Evolutionary conservation across 768 basidiomycete genomes (phyloP), one percentile per base, ranked within the genome.

Genomic region (Tulasnella sp.): DNA sequence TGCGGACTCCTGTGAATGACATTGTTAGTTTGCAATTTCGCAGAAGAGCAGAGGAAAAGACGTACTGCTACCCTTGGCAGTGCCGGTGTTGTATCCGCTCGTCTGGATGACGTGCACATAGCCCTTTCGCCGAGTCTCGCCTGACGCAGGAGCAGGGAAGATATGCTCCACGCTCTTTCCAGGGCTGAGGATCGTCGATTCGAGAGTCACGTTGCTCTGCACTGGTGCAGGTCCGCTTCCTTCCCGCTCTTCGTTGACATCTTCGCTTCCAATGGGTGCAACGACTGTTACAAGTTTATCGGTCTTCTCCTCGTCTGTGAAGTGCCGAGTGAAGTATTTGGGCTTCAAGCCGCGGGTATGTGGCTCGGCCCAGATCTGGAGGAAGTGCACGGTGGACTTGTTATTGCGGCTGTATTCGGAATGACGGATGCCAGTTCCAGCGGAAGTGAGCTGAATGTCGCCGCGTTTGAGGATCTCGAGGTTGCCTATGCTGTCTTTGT

Each of bases 381-480:
- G 85, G 83, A 92, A 91, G 83, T 92, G 87, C 6, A 86, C 86
- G 16, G 74, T 11, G 39, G 48, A n/a, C 79, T 85, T 78, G 35
- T 83, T 75, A 32, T 89, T 89, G 81, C 91, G 35, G 74, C 77
- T 87, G 82, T 88, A 88, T 81, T 92, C 91, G 44, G 91, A 91
- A 84, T 98, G 96, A 0, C 90, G 87, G 82, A 98, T 97, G 5
- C 97, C 97, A 0, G 92, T 96, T 11, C 96, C 96, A 0, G 96
- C 91, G 1, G 92, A 94, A 2, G 96, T 96, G 85, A 98, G 89
- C 83, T 98, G 96, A 39, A 98, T 81, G 81, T 95, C 92, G 0
- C 97, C 97, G 23, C 95, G 90, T 83, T 91, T 91, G 83, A 98
- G 89, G 78, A 96, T 87, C 84, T 99, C 97, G 77, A 88, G 88